A percentile compares a stretch with the other conserved stretches of the same genome.
phyloP scores from a whole-genome alignment of 176 grass and related monocot genomes.

The Carex kokanica region DNA sequence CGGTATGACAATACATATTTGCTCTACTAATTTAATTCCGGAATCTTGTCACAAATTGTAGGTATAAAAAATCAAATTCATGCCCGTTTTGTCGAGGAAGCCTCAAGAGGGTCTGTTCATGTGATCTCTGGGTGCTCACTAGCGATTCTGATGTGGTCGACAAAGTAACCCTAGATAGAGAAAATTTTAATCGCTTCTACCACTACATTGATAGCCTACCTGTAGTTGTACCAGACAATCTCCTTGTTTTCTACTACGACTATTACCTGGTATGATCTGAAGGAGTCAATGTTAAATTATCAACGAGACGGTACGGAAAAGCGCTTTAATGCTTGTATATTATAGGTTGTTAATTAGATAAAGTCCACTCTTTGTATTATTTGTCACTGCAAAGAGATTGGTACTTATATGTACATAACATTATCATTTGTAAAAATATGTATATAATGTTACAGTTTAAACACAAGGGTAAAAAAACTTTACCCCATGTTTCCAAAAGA shows the following conservation, averaged over 20 bases:
- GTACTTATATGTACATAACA: constrained; percentile 11
- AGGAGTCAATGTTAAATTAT: background rate
- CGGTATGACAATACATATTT: background rate
- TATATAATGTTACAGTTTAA: background rate
- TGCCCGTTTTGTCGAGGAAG: constrained; percentile 46
- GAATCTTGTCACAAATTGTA: constrained; percentile 8
- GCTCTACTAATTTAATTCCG: background rate
- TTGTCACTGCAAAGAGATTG: constrained; percentile 9
- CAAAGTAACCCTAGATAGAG: constrained; percentile 33
- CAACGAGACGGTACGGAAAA: background rate
- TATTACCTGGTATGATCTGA: constrained; percentile 26
- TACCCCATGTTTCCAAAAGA: background rate
- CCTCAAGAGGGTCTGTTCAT: constrained; percentile 39
- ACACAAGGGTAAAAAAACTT: background rate
- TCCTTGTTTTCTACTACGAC: constrained; percentile 35
- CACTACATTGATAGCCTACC: constrained; percentile 41
- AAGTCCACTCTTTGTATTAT: constrained; percentile 23
- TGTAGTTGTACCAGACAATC: constrained; percentile 25
- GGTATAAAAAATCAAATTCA: constrained; percentile 37
- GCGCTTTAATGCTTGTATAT: constrained; percentile 7
- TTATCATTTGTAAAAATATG: background rate
- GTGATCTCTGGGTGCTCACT: constrained; percentile 42
- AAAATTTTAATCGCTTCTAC: constrained; percentile 31
- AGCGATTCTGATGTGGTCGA: constrained; percentile 36
- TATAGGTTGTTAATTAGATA: background rate